These are phyloP conservation scores for Otatea glauca DNA, from an alignment of 176 grass and related monocot genomes.

Conservation along the genomic window DNA sequence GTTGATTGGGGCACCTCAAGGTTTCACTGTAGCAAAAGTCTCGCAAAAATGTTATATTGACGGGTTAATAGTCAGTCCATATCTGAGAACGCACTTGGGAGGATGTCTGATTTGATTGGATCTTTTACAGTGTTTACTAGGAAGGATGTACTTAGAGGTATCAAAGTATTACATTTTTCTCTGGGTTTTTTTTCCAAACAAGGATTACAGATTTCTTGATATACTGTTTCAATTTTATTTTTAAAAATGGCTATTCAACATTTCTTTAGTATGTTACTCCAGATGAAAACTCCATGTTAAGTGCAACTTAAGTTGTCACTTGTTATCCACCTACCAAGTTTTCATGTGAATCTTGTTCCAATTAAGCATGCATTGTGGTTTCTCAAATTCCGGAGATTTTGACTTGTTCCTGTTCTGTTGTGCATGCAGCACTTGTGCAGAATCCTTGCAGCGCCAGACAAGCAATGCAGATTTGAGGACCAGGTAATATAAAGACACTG, in stretches of 20 bases:
- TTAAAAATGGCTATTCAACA: background rate
- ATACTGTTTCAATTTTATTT: background rate
- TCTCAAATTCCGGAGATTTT: slow-evolving; percentile 33
- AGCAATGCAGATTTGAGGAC: slow-evolving; percentile 56
- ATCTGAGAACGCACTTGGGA: slow-evolving; percentile 66
- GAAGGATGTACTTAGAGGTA: slow-evolving; percentile 69
- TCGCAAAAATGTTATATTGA: too few species aligned
- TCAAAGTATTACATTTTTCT: background rate
- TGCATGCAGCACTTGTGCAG: slow-evolving; percentile 34
- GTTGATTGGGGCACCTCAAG: background rate
- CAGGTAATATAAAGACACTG: slow-evolving; percentile 82
- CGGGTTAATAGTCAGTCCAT: slow-evolving; percentile 58
- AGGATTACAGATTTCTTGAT: background rate
- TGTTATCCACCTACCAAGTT: background rate
- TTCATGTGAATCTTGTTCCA: background rate
- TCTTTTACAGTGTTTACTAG: slow-evolving; percentile 66
- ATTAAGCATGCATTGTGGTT: background rate
- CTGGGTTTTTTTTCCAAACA: background rate
- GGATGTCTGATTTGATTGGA: slow-evolving; percentile 73
- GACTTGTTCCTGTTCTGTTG: slow-evolving; percentile 12
- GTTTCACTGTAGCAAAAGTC: background rate
- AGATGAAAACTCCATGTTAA: background rate
- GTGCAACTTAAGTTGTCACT: background rate
- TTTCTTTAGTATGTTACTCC: background rate
- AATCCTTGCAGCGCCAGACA: slow-evolving; percentile 64